Conservation (phyloP, 345 rosid species). For the Triadica sebifera region DNA sequence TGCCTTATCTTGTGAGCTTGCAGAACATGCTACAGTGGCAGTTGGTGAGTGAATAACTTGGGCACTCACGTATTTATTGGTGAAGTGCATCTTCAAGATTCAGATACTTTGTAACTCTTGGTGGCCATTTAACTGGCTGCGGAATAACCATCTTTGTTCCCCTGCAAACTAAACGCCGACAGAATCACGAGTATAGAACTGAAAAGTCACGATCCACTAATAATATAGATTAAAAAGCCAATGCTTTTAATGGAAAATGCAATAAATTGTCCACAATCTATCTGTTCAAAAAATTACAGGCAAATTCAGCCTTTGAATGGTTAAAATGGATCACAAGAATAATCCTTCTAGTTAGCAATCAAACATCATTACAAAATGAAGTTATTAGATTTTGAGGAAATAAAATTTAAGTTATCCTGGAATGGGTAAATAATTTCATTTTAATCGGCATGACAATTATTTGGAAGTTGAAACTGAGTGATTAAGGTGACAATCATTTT, state of each 20-base stretch:
- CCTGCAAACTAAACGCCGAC: too few species aligned
- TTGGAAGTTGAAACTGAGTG: not conserved
- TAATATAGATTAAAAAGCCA: not conserved
- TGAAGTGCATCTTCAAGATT: constrained; percentile 78
- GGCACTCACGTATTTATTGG: constrained; percentile 68
- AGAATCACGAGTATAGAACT: not conserved
- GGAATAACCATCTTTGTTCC: constrained; percentile 23
- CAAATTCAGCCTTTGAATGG: not conserved
- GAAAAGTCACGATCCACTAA: not conserved
- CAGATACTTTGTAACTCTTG: constrained; percentile 50
- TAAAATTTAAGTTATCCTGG: not conserved
- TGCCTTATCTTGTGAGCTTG: constrained; percentile 74
- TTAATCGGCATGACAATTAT: not conserved
- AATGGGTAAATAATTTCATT: not conserved
- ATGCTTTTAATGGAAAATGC: too few species aligned
- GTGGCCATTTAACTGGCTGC: constrained; percentile 62
- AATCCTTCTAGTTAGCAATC: not conserved
- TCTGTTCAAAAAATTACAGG: not conserved
- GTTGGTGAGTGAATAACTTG: constrained; percentile 82
- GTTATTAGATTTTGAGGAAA: not conserved
- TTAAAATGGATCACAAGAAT: not conserved
- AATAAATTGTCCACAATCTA: not conserved
- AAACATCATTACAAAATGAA: not conserved
- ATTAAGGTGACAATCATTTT: not conserved
- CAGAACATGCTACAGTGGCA: constrained; percentile 72